Conservation (phyloP, 495 filamentous ascomycete species). For the Haplographium delicatum region DNA sequence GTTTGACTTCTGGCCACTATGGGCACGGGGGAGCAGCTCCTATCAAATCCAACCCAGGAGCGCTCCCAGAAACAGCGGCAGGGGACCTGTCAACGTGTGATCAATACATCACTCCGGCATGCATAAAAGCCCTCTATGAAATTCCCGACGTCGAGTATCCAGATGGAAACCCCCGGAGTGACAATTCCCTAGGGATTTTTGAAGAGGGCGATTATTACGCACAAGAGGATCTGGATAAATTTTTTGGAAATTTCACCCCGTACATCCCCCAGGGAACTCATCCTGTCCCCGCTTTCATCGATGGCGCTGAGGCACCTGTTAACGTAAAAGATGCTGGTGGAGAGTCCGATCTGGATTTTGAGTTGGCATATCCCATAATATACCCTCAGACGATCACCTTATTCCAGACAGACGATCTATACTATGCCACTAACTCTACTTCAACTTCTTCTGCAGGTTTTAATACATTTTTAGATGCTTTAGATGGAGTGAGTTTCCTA, state of each 20-base stretch:
- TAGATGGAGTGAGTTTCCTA: conserved; percentile 51
- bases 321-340: conserved; percentile 2
- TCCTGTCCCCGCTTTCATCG: conserved; percentile 16
- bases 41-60: background rate
- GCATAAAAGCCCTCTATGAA: conserved; percentile 24
- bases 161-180: conserved; percentile 13
- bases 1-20: background rate
- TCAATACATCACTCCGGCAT: conserved; percentile 11
- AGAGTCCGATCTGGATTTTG: conserved; percentile 19
- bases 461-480: conserved; percentile 52
- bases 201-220: conserved; percentile 31
- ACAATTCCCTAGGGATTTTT: conserved; percentile 31
- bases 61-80: background rate
- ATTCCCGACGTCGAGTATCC: conserved; percentile 9
- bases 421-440: conserved; percentile 27
- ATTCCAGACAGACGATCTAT: conserved; percentile 18
- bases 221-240: conserved; percentile 54
- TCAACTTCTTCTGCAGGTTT: conserved; percentile 29
- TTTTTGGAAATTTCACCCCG: conserved; percentile 46
- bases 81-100: conserved; percentile 14
- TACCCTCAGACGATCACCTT: conserved; percentile 19
- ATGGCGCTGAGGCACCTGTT: conserved; percentile 7
- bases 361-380: conserved; percentile 13
- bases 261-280: conserved; percentile 28
- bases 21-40: background rate